These are phyloP conservation scores for Lentinula detonsa DNA, from an alignment of 768 basidiomycete genomes.

Conservation along the genomic window DNA sequence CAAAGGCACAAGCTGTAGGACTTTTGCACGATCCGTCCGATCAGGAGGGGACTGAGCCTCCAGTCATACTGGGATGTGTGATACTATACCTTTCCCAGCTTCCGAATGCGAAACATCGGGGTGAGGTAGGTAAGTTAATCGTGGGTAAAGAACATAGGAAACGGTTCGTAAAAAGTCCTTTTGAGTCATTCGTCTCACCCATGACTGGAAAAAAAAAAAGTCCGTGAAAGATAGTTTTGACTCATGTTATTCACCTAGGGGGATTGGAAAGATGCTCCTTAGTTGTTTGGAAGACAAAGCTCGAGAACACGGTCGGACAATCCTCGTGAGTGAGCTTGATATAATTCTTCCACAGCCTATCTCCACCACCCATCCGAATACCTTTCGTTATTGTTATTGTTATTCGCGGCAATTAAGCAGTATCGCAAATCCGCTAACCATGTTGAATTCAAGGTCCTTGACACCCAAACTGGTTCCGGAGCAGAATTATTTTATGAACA, in stretches of 20 bases:
- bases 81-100: background rate
- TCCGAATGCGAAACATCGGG: conserved; percentile 1
- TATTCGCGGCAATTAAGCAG: too few species aligned
- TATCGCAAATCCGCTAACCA: too few species aligned
- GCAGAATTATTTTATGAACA: background rate
- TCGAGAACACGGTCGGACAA: background rate
- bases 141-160: background rate
- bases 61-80: background rate
- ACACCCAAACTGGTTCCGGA: background rate
- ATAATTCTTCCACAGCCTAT: background rate
- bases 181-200: background rate
- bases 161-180: background rate
- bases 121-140: background rate
- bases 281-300: background rate
- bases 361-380: background rate
- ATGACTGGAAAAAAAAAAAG: background rate
- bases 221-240: background rate
- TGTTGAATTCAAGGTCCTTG: background rate
- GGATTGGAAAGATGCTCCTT: background rate
- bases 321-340: background rate
- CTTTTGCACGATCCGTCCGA: background rate
- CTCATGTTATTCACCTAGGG: background rate
- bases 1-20: background rate
- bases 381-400: background rate
- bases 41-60: background rate